phyloP scores from a whole-genome alignment of 2,329 filamentous ascomycete species.

The Passalora sequoiae region DNA sequence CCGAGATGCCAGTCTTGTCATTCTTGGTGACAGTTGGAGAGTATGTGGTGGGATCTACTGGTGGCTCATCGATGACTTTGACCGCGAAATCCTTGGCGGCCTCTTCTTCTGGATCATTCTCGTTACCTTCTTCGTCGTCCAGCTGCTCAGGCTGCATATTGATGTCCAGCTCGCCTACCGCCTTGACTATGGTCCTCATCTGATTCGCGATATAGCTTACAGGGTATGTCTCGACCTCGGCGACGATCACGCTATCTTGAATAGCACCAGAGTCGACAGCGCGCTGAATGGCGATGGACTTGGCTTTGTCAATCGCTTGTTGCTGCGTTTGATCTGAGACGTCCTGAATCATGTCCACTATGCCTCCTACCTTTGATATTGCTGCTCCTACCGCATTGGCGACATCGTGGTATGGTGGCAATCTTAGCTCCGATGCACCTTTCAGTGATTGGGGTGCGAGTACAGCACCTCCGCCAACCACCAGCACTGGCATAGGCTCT shows the following conservation, averaged over 20 bases:
- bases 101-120: slow-evolving; percentile 14
- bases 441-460: slow-evolving; percentile 46
- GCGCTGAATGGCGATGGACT: slow-evolving; percentile 34
- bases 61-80: slow-evolving; percentile 27
- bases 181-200: slow-evolving; percentile 32
- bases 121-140: slow-evolving; percentile 19
- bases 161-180: slow-evolving; percentile 31
- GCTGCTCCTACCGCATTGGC: slow-evolving; percentile 60
- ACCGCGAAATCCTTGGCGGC: slow-evolving; percentile 34
- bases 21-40: slow-evolving; percentile 38
- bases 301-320: slow-evolving; percentile 37
- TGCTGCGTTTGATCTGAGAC: slow-evolving; percentile 40
- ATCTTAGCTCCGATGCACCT: slow-evolving; percentile 49
- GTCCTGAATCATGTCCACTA: slow-evolving; percentile 49
- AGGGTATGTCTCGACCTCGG: slow-evolving; percentile 42
- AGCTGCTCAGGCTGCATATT: slow-evolving; percentile 18
- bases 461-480: slow-evolving; percentile 56
- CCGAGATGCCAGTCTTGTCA: slow-evolving; percentile 43
- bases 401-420: slow-evolving; percentile 50
- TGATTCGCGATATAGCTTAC: slow-evolving; percentile 35
- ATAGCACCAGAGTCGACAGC: slow-evolving; percentile 34
- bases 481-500: slow-evolving; percentile 48
- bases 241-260: slow-evolving; percentile 40
- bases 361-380: slow-evolving; percentile 52
- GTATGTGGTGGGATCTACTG: slow-evolving; percentile 37